Base-by-base conservation (phyloP, 1,139 yeast genomes). In the Neolecta irregularis region DNA sequence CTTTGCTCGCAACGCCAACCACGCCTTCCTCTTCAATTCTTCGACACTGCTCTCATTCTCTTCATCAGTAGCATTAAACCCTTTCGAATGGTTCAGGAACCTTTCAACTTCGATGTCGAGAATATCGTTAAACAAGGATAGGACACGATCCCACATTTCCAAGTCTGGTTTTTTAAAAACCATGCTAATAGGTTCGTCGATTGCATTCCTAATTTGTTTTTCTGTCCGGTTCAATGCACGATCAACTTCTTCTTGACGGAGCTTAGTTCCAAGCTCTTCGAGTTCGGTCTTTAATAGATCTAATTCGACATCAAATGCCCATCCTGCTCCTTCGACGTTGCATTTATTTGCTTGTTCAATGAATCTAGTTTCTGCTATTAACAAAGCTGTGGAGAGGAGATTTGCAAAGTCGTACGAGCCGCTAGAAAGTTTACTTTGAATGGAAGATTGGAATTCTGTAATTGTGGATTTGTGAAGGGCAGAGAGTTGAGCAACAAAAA, bases 61-160 rank as follows among this genome's bases (percentile, higher is more conserved):
- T 2, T 55, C 61, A 1, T 47, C 50, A 2, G 62, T 39, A 2
- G 74, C 79, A 48, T 80, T 83, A 44, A 57, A 64, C 0, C 53
- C 30, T 41, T 49, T 9, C 30, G 32, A 15, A 38, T 40, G 21
- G 15, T 18, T 33, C 25, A 44, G 42, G 41, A 45, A 60, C 18
- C 50, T 55, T 11, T 41, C 39, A 32, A 67, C 44, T 1, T 55
- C 51, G 2, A 49, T 54, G 1, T 51, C 47, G 9, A 65, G 47
- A 2, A 67, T 55, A 1, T 48, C 41, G 6, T 65, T 56, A 54
- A 81, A 77, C 28, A 59, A 59, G 1, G 46, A 52, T 40, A 67
- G 47, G 16, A 76, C 62, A 31, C 58, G 55, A 46, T 73, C 78
- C 94, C 94, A 80, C 4, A 73, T 59, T 4, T 59, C 54, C 0